A percentile compares a stretch with the other conserved stretches of the same genome.
Conservation (phyloP, 768 basidiomycete species). For the Hericium rajendrae region DNA sequence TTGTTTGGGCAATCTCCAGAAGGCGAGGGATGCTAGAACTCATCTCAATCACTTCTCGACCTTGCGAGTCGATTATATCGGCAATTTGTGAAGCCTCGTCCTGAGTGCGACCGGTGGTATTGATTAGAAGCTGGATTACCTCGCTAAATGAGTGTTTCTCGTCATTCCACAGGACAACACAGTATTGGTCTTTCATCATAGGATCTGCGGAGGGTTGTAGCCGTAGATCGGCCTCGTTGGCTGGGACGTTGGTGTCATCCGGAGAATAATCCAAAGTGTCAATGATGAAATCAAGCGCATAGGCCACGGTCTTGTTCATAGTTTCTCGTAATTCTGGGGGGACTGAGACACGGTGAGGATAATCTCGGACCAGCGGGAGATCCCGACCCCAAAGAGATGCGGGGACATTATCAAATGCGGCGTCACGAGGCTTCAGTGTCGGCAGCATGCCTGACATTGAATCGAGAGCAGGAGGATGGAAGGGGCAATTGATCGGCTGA, state of each 20-base stretch:
- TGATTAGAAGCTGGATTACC: conserved; percentile 63
- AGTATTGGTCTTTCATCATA: conserved; percentile 69
- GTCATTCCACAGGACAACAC: conserved; percentile 89
- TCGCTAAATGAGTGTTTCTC: conserved; percentile 94
- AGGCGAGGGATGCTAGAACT: conserved; percentile 43
- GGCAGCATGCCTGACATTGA: conserved; percentile 18
- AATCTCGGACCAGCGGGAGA: conserved; percentile 51
- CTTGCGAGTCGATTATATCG: conserved; percentile 62
- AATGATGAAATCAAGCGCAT: conserved; percentile 75
- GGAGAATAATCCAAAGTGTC: conserved; percentile 78
- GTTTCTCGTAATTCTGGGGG: conserved; percentile 64
- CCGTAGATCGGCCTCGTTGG: conserved; percentile 58
- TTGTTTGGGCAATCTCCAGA: conserved; percentile 68
- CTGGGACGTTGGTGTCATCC: conserved; percentile 62
- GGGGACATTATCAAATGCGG: conserved; percentile 8
- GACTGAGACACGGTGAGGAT: conserved; percentile 43
- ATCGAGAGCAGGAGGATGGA: conserved; percentile 50
- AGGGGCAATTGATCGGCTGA: conserved; percentile 52
- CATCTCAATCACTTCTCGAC: conserved; percentile 79
- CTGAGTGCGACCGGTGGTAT: conserved; percentile 38
- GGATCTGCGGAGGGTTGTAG: conserved; percentile 71
- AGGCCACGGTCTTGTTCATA: conserved; percentile 64
- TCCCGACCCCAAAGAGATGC: conserved; percentile 28
- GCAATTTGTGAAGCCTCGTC: conserved; percentile 51
- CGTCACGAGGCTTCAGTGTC: conserved; percentile 13